Base-by-base conservation (phyloP, 1,284 basidiomycete genomes). In the Tilletia horrida region DNA sequence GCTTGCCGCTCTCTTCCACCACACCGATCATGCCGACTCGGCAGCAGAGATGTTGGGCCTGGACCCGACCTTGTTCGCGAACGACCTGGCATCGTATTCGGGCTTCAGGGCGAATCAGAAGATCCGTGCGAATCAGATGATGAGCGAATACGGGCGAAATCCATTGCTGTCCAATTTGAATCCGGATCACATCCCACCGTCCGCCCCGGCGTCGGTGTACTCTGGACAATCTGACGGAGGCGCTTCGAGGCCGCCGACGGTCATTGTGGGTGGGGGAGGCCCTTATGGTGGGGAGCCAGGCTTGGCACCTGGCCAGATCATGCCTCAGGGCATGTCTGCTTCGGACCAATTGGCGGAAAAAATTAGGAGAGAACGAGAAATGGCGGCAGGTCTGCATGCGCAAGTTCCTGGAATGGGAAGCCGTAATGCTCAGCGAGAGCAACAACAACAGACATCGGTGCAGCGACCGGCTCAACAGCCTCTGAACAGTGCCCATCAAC, bases 1-100 rank as follows among this genome's bases (percentile, higher is more conserved):
- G 55, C 55, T 59, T 16, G 29, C 23, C 2, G 55, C 55, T 23
- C 29, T 59, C 29, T 59, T 59, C 29, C 55, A 59, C n/a, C 55
- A 59, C 29, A 59, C 55, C 2, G 55, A 59, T n/a, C 55, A 31
- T 18, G 55, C 55, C 27, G 55, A 59, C 29, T 59, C 55, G 25
- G 55, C 55, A 31, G 55, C 55, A 1, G 25, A 59, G 31, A 59
- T 59, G 55, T 16, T 59, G 2, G 55, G 55, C 7, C 14, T 59
- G 29, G 55, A 59, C 16, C 55, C 55, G 29, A 40, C 55, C 2
- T 16, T 59, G 11, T 59, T 59, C 55, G 55, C 31, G 14, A 59
- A 59, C 27, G 55, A 59, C 16, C n/a, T 59, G 29, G 25, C 55
- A 16, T 59, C 55, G 7, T 59, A 59, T 27, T 31, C 25, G 9